Evolutionary conservation across 2,329 filamentous ascomycete genomes (phyloP), one percentile per base, ranked within the genome.

Genomic region (Ophiostoma montium): DNA sequence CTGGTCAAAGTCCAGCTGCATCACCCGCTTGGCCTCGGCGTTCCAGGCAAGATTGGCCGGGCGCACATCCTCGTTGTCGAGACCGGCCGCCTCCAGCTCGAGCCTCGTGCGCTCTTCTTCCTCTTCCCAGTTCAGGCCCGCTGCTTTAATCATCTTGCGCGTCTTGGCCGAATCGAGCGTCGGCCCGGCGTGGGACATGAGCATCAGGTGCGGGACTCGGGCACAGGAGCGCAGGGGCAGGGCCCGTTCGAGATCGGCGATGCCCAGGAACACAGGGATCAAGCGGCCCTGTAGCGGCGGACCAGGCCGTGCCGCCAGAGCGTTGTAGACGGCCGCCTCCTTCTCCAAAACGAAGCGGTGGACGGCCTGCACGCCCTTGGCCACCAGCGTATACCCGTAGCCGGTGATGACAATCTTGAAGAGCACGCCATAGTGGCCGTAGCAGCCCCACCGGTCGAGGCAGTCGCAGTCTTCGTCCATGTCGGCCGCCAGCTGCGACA

Each of bases 1-100:
- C 27, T 33, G 41, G 41, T 46, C 50, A 46, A 52, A 52, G 30
- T 52, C 47, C 32, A 52, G 33, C 36, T 27, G 41, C 51, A 53
- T 53, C 5, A 49, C 30, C 12, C 48, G 51, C 2, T 33, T 33
- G 13, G 27, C 32, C 35, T 53, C 48, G 11, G 21, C 43, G 23
- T 42, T 46, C 51, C 51, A 53, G 16, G 46, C 42, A 10, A 53
- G 3, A 23, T 50, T 53, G 18, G 11, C 7, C 13, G 10, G 11
- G 13, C 41, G 21, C 16, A 33, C 19, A 18, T 50, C 46, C 4
- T 46, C 30, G 31, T 47, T 27, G 35, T 21, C 16, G 7, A 53
- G 32, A n/a, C 51, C 51, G 8, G 46, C 48, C 23, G 27, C 35
- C 3, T 32, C 9, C 16, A 53, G 48, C 32, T 50, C 48, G 12